Conservation (phyloP, 2,329 filamentous ascomycete genomes). For the Exserohilum turcica region DNA sequence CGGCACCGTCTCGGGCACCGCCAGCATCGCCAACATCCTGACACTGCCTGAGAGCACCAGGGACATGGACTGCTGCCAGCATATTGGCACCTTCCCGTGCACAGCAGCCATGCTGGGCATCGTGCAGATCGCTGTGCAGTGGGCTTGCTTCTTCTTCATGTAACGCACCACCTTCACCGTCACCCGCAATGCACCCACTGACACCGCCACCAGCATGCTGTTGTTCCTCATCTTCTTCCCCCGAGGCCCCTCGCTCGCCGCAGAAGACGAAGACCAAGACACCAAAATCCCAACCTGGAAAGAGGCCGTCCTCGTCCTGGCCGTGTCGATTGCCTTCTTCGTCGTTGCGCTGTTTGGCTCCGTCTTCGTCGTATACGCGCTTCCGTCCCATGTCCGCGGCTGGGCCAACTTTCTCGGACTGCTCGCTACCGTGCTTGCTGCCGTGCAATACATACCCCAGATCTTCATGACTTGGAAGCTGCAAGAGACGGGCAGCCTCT, state of each 20-base stretch:
- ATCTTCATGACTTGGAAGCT: conserved; percentile 89
- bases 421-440: conserved; percentile 76
- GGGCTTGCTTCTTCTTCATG: conserved; percentile 91
- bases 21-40: conserved; percentile 89
- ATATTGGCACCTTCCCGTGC: conserved; percentile 81
- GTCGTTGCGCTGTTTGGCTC: conserved; percentile 68
- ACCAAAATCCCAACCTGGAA: conserved; percentile 64
- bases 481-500: conserved; percentile 86
- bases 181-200: conserved; percentile 5
- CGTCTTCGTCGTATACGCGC: conserved; percentile 69
- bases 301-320: conserved; percentile 76
- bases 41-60: conserved; percentile 80
- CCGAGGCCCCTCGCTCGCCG: conserved; percentile 40
- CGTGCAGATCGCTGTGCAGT: conserved; percentile 88
- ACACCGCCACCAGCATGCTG: conserved; percentile 70
- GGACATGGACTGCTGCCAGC: conserved; percentile 84
- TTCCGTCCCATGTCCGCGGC: conserved; percentile 66
- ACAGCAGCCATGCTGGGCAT: conserved; percentile 85
- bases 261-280: conserved; percentile 35
- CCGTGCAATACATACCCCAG: conserved; percentile 91
- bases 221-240: conserved; percentile 93
- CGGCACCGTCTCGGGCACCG: conserved; percentile 87
- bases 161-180: conserved; percentile 47
- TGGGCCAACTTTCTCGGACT: conserved; percentile 90
- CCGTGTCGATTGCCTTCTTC: conserved; percentile 74